Evolutionary conservation across 805 yeast species (phyloP).

Genomic region (Danielia oregonensis): DNA sequence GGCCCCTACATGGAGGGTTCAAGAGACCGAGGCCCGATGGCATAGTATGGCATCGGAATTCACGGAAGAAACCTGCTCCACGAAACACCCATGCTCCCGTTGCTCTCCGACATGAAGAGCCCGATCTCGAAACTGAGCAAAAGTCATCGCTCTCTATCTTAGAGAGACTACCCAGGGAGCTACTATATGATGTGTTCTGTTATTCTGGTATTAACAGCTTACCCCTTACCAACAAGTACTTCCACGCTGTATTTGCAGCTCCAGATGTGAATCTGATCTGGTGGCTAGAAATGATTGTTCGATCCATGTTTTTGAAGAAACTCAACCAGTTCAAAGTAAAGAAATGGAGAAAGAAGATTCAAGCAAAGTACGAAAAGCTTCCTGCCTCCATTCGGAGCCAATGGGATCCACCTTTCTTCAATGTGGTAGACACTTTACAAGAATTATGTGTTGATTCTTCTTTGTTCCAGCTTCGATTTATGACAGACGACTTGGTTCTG

Average conservation of each 20-base stretch:
- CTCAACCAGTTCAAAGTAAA: constrained; percentile 17
- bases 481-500: constrained; percentile 10
- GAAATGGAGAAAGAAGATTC: constrained; percentile 4
- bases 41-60: too few species aligned
- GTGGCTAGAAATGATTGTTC: constrained; percentile 20
- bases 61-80: too few species aligned
- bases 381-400: constrained; percentile 1
- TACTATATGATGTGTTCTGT: constrained; percentile 37
- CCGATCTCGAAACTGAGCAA: too few species aligned
- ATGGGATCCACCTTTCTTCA: neutral
- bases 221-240: constrained; percentile 28
- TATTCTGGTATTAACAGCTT: constrained; percentile 34
- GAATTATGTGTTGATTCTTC: constrained; percentile 7
- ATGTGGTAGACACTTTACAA: neutral
- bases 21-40: too few species aligned
- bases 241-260: constrained; percentile 24
- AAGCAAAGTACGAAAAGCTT: constrained; percentile 1
- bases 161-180: constrained; percentile 40
- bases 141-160: neutral
- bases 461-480: constrained; percentile 12
- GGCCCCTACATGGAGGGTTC: too few species aligned
- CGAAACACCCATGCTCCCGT: too few species aligned
- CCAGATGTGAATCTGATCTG: constrained; percentile 1
- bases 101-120: too few species aligned
- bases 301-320: constrained; percentile 16